These are phyloP conservation scores for Taphrina confusa DNA, from an alignment of 1,139 yeast species.

Conservation along the genomic window DNA sequence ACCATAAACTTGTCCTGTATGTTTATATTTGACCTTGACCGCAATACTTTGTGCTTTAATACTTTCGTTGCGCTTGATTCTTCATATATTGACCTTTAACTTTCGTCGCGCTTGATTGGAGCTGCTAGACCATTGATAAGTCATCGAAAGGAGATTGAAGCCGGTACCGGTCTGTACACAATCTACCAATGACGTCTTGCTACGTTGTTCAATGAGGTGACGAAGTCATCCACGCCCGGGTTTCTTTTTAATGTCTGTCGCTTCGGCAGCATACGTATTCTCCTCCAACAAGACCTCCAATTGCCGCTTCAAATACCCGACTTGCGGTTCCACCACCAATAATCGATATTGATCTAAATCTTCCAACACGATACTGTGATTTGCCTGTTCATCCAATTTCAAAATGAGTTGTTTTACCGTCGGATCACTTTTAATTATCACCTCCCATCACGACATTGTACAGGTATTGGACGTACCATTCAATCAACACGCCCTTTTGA, in stretches of 20 bases:
- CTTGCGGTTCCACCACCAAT: constrained; percentile 29
- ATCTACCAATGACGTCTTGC: too few species aligned
- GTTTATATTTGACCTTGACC: too few species aligned
- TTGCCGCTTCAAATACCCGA: constrained; percentile 5
- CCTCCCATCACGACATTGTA: not conserved
- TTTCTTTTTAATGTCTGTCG: constrained; percentile 6
- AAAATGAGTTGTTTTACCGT: constrained; percentile 35
- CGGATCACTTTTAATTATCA: constrained; percentile 26
- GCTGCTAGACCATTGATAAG: too few species aligned
- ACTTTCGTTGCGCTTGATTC: too few species aligned
- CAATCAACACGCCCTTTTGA: constrained; percentile 31
- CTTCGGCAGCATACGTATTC: constrained; percentile 28
- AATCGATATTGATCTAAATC: constrained; percentile 30
- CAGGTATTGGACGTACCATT: constrained; percentile 8
- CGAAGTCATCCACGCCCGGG: too few species aligned
- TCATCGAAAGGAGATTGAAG: too few species aligned
- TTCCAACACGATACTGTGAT: constrained; percentile 35
- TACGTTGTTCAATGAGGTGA: too few species aligned
- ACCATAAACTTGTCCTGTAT: too few species aligned
- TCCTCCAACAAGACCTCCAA: constrained; percentile 30
- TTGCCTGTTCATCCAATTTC: constrained; percentile 35
- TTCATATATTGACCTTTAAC: too few species aligned
- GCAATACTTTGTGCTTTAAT: too few species aligned
- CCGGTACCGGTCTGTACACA: too few species aligned
- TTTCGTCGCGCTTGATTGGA: too few species aligned